Percentiles rank a stretch among this genome's conserved stretches.
Evolutionary conservation across 441 rosid genomes (phyloP).

Genomic region (Melastoma candidum): DNA sequence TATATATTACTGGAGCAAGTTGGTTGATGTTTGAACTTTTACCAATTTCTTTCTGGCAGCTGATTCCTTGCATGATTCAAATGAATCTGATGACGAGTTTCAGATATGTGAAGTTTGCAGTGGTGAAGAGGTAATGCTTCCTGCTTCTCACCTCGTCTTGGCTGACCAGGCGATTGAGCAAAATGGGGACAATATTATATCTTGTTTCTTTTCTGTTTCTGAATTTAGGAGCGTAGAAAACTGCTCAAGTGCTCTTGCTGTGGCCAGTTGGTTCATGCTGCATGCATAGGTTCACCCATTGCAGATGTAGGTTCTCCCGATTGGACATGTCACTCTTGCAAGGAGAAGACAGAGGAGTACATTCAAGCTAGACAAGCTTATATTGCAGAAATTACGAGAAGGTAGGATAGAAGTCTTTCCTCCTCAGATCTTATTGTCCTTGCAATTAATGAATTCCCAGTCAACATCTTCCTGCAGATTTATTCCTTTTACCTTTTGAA

Average conservation of each 20-base stretch:
- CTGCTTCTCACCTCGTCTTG: slow-evolving; percentile 9
- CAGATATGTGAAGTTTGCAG: slow-evolving; percentile 95
- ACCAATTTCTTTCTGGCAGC: slow-evolving; percentile 40
- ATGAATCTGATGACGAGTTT: slow-evolving; percentile 97
- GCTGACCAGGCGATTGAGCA: slow-evolving; percentile 6
- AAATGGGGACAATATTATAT: neutral
- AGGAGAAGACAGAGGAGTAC: slow-evolving; percentile 92
- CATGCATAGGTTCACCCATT: slow-evolving; percentile 81
- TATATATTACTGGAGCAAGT: neutral
- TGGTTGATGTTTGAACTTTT: neutral
- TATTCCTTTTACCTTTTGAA: slow-evolving; percentile 2
- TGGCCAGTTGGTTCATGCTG: slow-evolving; percentile 78
- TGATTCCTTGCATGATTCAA: slow-evolving; percentile 72
- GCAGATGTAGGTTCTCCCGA: slow-evolving; percentile 58
- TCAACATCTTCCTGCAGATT: too few species aligned
- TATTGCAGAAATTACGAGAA: slow-evolving; percentile 58
- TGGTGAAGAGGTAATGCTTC: slow-evolving; percentile 62
- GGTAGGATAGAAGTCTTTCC: slow-evolving; percentile 32
- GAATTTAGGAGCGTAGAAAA: slow-evolving; percentile 80
- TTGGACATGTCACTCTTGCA: slow-evolving; percentile 94
- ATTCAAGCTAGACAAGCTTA: slow-evolving; percentile 64
- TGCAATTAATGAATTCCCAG: neutral
- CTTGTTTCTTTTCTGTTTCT: slow-evolving; percentile 16
- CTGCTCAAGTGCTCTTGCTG: slow-evolving; percentile 94
- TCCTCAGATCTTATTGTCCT: slow-evolving; percentile 4